phyloP scores from a whole-genome alignment of 495 filamentous ascomycete species.

The Neurospora sp. region DNA sequence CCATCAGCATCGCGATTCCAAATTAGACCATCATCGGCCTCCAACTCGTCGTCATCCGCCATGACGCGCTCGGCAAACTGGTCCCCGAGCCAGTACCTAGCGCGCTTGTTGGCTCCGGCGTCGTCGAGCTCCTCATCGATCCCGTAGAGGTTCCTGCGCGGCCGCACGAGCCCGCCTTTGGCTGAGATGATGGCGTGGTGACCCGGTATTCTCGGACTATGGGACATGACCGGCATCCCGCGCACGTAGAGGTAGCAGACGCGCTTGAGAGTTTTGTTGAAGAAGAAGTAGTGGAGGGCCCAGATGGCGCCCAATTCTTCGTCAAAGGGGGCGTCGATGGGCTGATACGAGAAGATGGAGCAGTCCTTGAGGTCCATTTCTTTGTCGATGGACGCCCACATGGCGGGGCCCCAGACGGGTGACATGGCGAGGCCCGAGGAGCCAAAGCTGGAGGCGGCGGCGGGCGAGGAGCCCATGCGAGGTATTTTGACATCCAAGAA shows the following conservation, averaged over 20 bases:
- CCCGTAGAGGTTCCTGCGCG: background rate
- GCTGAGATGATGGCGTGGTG: constrained; percentile 10
- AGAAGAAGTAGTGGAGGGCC: constrained; percentile 95
- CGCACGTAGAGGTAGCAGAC: constrained; percentile 89
- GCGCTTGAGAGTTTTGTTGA: constrained; percentile 86
- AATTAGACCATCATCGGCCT: constrained; percentile 29
- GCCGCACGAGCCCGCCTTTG: background rate
- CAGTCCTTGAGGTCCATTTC: constrained; percentile 86
- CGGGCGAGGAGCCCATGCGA: constrained; percentile 18
- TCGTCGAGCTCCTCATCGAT: constrained; percentile 5
- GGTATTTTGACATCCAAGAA: constrained; percentile 15
- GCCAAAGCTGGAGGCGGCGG: constrained; percentile 12
- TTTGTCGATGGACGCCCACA: constrained; percentile 85
- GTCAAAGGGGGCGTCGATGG: constrained; percentile 74
- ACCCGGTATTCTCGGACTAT: constrained; percentile 39
- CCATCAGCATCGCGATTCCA: constrained; percentile 44
- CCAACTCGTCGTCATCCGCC: constrained; percentile 35
- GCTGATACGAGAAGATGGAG: constrained; percentile 73
- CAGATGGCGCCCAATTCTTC: constrained; percentile 88
- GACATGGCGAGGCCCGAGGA: constrained; percentile 19
- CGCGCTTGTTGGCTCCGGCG: constrained; percentile 59
- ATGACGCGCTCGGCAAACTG: constrained; percentile 34
- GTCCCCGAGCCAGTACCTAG: constrained; percentile 75
- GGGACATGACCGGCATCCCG: constrained; percentile 73
- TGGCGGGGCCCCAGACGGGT: constrained; percentile 65